Evolutionary conservation across 106 monocot genomes (phyloP).

Genomic region (Ottelia alismoides): DNA sequence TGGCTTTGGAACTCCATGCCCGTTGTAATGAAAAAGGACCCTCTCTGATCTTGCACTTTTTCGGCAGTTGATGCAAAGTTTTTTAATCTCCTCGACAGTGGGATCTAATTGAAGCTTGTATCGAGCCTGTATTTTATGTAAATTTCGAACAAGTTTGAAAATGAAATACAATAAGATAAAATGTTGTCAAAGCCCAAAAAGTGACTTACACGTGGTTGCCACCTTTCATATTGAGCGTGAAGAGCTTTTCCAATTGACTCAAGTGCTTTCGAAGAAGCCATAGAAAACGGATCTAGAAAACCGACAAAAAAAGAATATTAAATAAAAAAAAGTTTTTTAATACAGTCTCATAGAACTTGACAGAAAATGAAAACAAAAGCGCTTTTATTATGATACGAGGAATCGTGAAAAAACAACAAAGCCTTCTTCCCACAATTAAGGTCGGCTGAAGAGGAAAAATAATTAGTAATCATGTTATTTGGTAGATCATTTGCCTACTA

Average conservation of each 20-base stretch:
- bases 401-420: too few species aligned
- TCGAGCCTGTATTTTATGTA: slow-evolving; percentile 55
- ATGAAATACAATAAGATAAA: background rate
- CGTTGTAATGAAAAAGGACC: slow-evolving; percentile 96
- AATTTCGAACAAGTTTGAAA: background rate
- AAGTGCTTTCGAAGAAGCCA: slow-evolving; percentile 78
- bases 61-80: slow-evolving; percentile 74
- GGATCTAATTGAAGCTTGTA: slow-evolving; percentile 92
- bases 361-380: too few species aligned
- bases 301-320: too few species aligned
- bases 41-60: slow-evolving; percentile 93
- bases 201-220: slow-evolving; percentile 94
- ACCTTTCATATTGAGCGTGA: slow-evolving; percentile 90
- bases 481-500: too few species aligned
- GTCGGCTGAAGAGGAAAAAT: too few species aligned
- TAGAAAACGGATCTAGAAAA: slow-evolving; percentile 80
- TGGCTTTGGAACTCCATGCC: slow-evolving; percentile 95
- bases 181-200: background rate
- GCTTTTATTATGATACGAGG: too few species aligned
- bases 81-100: slow-evolving; percentile 93
- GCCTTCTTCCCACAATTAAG: too few species aligned
- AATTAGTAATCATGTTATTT: too few species aligned
- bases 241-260: slow-evolving; percentile 81
- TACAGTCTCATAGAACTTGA: too few species aligned
- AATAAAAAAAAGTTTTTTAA: too few species aligned